Conservation (phyloP, 2,329 filamentous ascomycete species). For the Juglanconis oblonga region DNA sequence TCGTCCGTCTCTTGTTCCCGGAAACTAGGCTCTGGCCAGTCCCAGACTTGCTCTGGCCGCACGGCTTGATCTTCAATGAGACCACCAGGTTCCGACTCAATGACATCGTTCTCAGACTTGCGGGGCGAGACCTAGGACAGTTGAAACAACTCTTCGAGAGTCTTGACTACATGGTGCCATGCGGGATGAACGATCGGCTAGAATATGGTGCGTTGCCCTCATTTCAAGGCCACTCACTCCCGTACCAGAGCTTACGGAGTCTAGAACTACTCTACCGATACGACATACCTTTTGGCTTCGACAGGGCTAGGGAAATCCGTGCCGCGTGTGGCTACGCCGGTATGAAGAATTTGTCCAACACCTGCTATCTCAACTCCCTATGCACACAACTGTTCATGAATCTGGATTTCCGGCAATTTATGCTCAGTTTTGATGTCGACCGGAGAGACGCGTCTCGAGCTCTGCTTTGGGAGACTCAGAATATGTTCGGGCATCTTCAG, state of each 20-base stretch:
- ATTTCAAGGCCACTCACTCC: background rate
- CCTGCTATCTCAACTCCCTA: conserved; percentile 94
- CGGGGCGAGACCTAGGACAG: conserved; percentile 48
- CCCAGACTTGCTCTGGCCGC: conserved; percentile 11
- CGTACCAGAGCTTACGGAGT: background rate
- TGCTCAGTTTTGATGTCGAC: conserved; percentile 62
- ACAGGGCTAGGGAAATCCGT: conserved; percentile 66
- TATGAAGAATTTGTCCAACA: conserved; percentile 88
- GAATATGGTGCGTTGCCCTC: conserved; percentile 36
- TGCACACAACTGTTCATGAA: conserved; percentile 98
- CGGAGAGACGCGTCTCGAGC: conserved; percentile 57
- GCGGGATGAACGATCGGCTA: conserved; percentile 31
- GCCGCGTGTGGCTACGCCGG: conserved; percentile 81
- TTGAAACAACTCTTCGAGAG: conserved; percentile 50
- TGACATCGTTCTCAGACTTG: conserved; percentile 56
- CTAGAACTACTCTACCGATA: conserved; percentile 53
- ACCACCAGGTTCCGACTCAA: conserved; percentile 25
- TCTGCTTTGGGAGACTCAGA: conserved; percentile 74
- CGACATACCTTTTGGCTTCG: conserved; percentile 60
- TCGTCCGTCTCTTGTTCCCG: conserved; percentile 67
- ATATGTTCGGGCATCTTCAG: conserved; percentile 83
- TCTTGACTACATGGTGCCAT: conserved; percentile 48
- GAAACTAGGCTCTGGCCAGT: conserved; percentile 28
- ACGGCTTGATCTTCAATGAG: conserved; percentile 12
- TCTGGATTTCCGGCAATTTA: conserved; percentile 77